Conservation (phyloP, 2,329 filamentous ascomycete species). For the Apiospora saccharicola region DNA sequence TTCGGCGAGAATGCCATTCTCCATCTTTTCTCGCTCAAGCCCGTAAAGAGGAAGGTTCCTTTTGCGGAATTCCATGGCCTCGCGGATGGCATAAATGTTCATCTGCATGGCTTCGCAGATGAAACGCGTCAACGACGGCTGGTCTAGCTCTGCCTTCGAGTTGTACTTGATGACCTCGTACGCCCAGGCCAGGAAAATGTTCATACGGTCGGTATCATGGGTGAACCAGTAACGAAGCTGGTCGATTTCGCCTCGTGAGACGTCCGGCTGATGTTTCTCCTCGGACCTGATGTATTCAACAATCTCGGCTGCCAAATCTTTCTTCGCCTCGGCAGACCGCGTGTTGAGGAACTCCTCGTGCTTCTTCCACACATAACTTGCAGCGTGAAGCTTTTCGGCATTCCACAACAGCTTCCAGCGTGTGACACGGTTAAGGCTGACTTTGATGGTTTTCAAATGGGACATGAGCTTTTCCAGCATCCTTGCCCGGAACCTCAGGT, state of each 20-base stretch:
- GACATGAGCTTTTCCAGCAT: slow-evolving; percentile 79
- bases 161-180: slow-evolving; percentile 78
- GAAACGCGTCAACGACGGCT: slow-evolving; percentile 60
- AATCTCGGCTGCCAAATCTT: slow-evolving; percentile 76
- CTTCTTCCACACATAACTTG: slow-evolving; percentile 78
- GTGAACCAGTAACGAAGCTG: slow-evolving; percentile 87
- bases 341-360: slow-evolving; percentile 74
- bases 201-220: slow-evolving; percentile 74
- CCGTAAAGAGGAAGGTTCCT: slow-evolving; percentile 77
- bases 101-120: slow-evolving; percentile 72
- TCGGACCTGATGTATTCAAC: slow-evolving; percentile 79
- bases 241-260: slow-evolving; percentile 75
- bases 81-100: slow-evolving; percentile 73
- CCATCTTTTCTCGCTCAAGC: slow-evolving; percentile 70
- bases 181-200: slow-evolving; percentile 80
- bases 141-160: slow-evolving; percentile 67
- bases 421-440: slow-evolving; percentile 69
- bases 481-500: slow-evolving; percentile 75
- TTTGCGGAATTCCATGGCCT: slow-evolving; percentile 74
- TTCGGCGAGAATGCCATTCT: slow-evolving; percentile 67
- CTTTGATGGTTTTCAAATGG: slow-evolving; percentile 72
- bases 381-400: slow-evolving; percentile 88
- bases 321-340: slow-evolving; percentile 66
- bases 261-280: slow-evolving; percentile 73
- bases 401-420: slow-evolving; percentile 87